Conservation (phyloP, 306 rosid genomes). For the Inga oerstediana region DNA sequence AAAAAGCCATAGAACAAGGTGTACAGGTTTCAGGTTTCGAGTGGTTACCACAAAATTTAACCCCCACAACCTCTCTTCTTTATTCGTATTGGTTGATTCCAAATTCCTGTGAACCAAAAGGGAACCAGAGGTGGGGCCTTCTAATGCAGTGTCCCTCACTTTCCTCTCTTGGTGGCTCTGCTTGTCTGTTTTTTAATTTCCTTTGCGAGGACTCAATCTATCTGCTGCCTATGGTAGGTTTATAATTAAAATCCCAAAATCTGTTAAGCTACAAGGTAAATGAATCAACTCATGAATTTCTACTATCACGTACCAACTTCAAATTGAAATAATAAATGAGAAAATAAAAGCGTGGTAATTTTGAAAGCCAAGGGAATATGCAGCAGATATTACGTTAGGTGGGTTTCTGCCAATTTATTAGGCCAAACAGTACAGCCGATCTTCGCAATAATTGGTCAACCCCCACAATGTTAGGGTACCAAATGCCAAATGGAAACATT, state of each 20-base stretch:
- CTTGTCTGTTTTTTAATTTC: conserved; percentile 3
- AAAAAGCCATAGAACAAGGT: conserved; percentile 8
- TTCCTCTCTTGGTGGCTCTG: conserved; percentile 30
- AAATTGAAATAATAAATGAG: neutral
- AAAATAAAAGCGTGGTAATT: conserved; percentile 7
- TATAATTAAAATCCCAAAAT: conserved; percentile 25
- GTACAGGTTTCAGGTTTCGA: conserved; percentile 34
- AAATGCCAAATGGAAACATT: conserved; percentile 10
- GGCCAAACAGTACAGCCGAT: neutral
- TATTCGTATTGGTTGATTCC: conserved; percentile 36
- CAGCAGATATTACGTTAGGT: conserved; percentile 31
- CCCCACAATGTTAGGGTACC: conserved; percentile 23
- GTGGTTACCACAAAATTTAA: conserved; percentile 27
- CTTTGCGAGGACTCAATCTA: conserved; percentile 14
- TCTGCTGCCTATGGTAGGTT: conserved; percentile 36
- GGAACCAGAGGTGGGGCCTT: conserved; percentile 31
- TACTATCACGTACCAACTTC: conserved; percentile 29
- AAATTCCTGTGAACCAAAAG: conserved; percentile 16
- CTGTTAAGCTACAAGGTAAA: conserved; percentile 25
- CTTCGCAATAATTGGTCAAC: conserved; percentile 38
- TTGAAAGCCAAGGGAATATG: conserved; percentile 36
- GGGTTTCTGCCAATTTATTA: conserved; percentile 28
- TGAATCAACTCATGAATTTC: conserved; percentile 3
- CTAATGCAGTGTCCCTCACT: conserved; percentile 25
- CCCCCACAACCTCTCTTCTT: conserved; percentile 25